phyloP scores from a whole-genome alignment of 2,329 filamentous ascomycete species.

The Alternaria alternata region DNA sequence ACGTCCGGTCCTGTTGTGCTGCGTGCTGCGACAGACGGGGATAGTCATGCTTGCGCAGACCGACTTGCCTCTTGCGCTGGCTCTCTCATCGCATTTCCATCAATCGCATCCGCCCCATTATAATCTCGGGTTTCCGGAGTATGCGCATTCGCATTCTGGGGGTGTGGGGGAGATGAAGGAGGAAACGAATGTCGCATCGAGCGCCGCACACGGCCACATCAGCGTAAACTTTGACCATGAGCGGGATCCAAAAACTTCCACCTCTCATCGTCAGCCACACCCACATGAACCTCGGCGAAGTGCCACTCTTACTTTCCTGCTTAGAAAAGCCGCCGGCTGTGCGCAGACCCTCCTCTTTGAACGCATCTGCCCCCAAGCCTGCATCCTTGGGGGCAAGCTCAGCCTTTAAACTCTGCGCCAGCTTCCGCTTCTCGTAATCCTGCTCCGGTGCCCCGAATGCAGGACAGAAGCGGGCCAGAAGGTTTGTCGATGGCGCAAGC shows the following conservation, averaged over 20 bases:
- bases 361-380: background rate
- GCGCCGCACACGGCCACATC: constrained; percentile 9
- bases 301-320: constrained; percentile 5
- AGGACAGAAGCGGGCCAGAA: constrained; percentile 15
- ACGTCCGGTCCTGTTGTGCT: background rate
- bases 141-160: constrained; percentile 4
- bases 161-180: constrained; percentile 10
- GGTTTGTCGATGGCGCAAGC: constrained; percentile 28
- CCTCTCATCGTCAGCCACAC: constrained; percentile 26
- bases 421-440: constrained; percentile 23
- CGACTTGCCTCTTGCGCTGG: background rate
- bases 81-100: constrained; percentile 2
- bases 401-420: constrained; percentile 12
- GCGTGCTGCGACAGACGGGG: constrained; percentile 7
- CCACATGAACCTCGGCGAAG: constrained; percentile 15
- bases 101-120: constrained; percentile 10
- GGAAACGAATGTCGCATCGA: constrained; percentile 14
- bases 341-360: constrained; percentile 3
- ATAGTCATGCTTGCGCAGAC: constrained; percentile 3
- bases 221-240: constrained; percentile 12
- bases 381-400: constrained; percentile 12
- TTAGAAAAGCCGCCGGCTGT: constrained; percentile 10
- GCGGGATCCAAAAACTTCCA: constrained; percentile 26
- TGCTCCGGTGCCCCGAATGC: constrained; percentile 13
- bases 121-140: background rate